A percentile compares a stretch with the other conserved stretches of the same genome.
Conservation (phyloP, 306 rosid genomes). For the Cicer yamashitae region DNA sequence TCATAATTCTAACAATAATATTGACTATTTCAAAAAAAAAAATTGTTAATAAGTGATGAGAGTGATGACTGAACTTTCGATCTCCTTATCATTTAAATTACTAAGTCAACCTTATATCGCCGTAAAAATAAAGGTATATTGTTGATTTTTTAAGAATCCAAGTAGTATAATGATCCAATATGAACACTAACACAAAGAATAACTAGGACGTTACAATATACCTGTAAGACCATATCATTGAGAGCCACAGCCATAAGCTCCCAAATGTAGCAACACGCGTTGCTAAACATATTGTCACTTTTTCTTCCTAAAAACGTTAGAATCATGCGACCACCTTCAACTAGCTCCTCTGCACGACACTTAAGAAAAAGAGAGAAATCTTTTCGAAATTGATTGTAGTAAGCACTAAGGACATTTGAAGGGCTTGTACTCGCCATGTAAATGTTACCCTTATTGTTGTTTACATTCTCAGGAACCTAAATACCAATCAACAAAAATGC, state of each 20-base stretch:
- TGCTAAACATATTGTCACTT: conserved; percentile 50
- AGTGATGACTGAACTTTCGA: too few species aligned
- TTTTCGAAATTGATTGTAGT: conserved; percentile 49
- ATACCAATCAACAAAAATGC: background rate
- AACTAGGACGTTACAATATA: background rate
- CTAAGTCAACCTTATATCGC: too few species aligned
- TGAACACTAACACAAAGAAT: too few species aligned
- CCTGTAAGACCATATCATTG: conserved; percentile 57
- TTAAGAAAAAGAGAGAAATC: conserved; percentile 54
- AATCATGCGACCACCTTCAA: conserved; percentile 56
- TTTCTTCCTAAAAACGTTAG: conserved; percentile 58
- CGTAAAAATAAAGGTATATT: too few species aligned
- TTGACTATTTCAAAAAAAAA: too few species aligned
- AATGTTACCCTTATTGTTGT: conserved; percentile 55
- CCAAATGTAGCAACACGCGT: conserved; percentile 54
- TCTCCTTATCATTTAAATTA: too few species aligned
- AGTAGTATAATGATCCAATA: too few species aligned
- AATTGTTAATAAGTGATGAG: too few species aligned
- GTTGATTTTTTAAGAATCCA: too few species aligned
- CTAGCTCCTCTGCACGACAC: conserved; percentile 60
- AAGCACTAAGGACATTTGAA: conserved; percentile 47
- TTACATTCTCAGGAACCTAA: conserved; percentile 59
- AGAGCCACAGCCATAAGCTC: conserved; percentile 58
- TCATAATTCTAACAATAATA: too few species aligned
- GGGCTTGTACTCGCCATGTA: conserved; percentile 53